phyloP scores from a whole-genome alignment of 2,329 filamentous ascomycete genomes.

The Dichotomopilus funicola region DNA sequence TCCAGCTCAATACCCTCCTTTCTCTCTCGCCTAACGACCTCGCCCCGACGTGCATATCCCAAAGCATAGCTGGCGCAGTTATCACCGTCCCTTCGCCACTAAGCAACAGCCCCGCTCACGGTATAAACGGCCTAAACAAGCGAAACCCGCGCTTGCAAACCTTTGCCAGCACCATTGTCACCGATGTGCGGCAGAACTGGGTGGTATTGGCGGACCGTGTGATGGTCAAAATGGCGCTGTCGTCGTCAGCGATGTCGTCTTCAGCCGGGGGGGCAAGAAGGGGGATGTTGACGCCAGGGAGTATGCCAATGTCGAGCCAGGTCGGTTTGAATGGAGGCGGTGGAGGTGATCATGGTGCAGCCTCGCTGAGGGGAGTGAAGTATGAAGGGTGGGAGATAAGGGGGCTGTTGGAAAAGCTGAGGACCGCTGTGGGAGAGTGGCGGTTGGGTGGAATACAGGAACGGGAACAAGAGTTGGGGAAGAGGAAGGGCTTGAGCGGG shows the following conservation, averaged over 20 bases:
- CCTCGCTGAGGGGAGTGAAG: conserved; percentile 16
- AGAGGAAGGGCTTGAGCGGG: background rate
- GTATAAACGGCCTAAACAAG: background rate
- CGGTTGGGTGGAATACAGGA: conserved; percentile 10
- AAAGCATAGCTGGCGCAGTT: background rate
- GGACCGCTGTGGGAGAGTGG: conserved; percentile 30
- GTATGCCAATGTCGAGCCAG: conserved; percentile 7
- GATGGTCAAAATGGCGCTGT: conserved; percentile 18
- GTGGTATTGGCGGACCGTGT: conserved; percentile 19
- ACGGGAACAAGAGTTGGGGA: background rate
- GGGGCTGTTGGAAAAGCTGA: conserved; percentile 29
- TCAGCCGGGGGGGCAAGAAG: too few species aligned
- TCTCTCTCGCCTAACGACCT: background rate
- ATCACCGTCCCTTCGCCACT: background rate
- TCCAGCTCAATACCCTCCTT: background rate
- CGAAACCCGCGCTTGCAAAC: conserved; percentile 11
- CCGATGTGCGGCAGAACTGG: conserved; percentile 20
- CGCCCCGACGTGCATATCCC: background rate
- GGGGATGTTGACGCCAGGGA: conserved; percentile 6
- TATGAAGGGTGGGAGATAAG: conserved; percentile 28
- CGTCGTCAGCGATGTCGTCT: background rate
- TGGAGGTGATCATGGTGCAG: background rate
- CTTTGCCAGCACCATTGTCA: conserved; percentile 16
- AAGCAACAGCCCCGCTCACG: background rate
- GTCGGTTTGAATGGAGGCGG: background rate